These are phyloP conservation scores for Huntiella savannae DNA, from an alignment of 2,329 filamentous ascomycete species.

Conservation along the genomic window DNA sequence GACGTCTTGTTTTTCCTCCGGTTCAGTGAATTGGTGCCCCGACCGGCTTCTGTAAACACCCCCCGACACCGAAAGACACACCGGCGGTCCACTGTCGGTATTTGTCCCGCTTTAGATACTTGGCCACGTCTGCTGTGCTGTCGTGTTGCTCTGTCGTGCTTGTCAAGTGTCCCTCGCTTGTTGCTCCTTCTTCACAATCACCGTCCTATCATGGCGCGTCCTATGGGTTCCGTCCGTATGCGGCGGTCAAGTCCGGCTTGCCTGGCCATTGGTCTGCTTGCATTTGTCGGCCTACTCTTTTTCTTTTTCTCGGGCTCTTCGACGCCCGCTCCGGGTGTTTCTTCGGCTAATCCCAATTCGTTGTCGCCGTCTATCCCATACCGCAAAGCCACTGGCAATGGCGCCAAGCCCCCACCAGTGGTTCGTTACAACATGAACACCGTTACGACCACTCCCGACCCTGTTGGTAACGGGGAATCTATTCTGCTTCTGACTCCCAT, in stretches of 20 bases:
- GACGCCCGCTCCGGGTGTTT: constrained; percentile 21
- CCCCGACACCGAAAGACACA: no score
- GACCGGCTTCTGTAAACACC: no score
- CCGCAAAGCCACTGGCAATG: constrained; percentile 34
- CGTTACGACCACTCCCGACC: constrained; percentile 61
- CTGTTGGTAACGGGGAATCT: constrained; percentile 62
- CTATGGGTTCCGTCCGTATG: constrained; percentile 48
- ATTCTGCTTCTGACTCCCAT: constrained; percentile 86
- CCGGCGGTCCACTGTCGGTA: no score
- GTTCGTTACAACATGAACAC: constrained; percentile 91
- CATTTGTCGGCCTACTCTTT: constrained; percentile 54
- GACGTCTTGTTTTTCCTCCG: no score
- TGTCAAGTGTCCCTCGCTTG: no score
- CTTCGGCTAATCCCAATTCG: constrained; percentile 19
- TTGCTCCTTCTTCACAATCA: constrained; percentile 2
- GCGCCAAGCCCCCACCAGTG: constrained; percentile 53
- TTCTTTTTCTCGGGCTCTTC: constrained; percentile 33
- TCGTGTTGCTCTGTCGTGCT: no score
- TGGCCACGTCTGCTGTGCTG: no score
- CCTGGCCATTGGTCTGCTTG: constrained; percentile 45
- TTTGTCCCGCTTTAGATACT: no score
- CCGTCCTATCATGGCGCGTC: constrained; percentile 29
- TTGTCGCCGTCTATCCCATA: constrained; percentile 26
- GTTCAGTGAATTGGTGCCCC: no score
- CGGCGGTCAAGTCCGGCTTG: constrained; percentile 66